Conservation (phyloP, 108 stramenopile species). For the Nitzschia sp. region DNA sequence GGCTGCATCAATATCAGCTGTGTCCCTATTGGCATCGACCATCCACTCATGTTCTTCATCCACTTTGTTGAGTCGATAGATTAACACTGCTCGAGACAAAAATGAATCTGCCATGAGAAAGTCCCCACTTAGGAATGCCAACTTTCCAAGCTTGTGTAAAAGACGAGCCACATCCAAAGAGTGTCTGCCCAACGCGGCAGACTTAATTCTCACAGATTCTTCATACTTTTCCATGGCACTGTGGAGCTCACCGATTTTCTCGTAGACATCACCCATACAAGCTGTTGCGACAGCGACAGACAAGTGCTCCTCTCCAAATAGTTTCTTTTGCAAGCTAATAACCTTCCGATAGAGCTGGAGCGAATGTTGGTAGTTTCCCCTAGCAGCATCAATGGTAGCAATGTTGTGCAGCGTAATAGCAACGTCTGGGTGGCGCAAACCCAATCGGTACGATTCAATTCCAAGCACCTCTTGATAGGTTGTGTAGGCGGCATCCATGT, state of each 20-base stretch:
- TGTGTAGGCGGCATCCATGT: slow-evolving; percentile 71
- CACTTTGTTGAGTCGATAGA: slow-evolving; percentile 71
- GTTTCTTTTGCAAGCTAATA: slow-evolving; percentile 67
- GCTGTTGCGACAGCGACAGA: slow-evolving; percentile 68
- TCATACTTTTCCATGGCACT: slow-evolving; percentile 68
- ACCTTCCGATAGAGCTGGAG: slow-evolving; percentile 71
- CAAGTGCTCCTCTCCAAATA: slow-evolving; percentile 64
- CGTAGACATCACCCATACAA: slow-evolving; percentile 85
- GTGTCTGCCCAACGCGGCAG: slow-evolving; percentile 44
- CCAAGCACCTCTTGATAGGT: slow-evolving; percentile 86
- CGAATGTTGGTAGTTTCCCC: slow-evolving; percentile 70
- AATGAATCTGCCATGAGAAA: slow-evolving; percentile 57
- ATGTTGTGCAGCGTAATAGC: slow-evolving; percentile 86
- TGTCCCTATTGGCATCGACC: slow-evolving; percentile 70
- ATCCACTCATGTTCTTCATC: slow-evolving; percentile 67
- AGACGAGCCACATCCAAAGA: slow-evolving; percentile 73
- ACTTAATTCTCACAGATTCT: slow-evolving; percentile 66
- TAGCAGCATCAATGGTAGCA: slow-evolving; percentile 85
- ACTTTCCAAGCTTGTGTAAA: slow-evolving; percentile 79
- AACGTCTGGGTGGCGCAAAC: slow-evolving; percentile 83
- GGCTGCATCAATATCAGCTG: slow-evolving; percentile 78
- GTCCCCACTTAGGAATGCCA: slow-evolving; percentile 49
- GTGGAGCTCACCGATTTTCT: slow-evolving; percentile 57
- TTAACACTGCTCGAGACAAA: slow-evolving; percentile 53
- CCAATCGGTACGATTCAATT: slow-evolving; percentile 81